A percentile compares a stretch with the other conserved stretches of the same genome.
These are phyloP conservation scores for Coelastrella sp. DNA, from an alignment of 139 green algal genomes.

Conservation along the genomic window DNA sequence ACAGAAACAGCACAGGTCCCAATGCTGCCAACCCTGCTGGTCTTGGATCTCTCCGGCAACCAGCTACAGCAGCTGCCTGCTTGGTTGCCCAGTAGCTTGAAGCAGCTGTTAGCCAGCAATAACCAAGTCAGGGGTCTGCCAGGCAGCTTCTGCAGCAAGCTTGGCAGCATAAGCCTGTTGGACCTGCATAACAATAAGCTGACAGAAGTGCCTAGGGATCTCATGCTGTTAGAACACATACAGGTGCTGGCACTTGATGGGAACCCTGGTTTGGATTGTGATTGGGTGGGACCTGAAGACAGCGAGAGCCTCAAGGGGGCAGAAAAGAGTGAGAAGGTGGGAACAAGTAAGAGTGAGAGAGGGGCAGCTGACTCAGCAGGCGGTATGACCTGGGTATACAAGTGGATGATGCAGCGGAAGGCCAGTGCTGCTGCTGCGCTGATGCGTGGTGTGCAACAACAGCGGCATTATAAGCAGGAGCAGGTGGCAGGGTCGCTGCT, in stretches of 20 bases:
- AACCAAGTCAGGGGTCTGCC: not conserved
- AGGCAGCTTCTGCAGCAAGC: not conserved
- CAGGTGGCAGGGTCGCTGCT: not conserved
- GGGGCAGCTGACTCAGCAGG: not conserved
- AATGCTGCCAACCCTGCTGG: not conserved
- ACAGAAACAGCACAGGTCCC: no score
- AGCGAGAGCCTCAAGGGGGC: not conserved
- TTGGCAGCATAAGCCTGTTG: not conserved
- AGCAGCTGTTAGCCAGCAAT: not conserved
- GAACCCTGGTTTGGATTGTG: slow-evolving; percentile 35
- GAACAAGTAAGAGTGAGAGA: not conserved
- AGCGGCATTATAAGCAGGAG: not conserved
- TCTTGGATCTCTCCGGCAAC: slow-evolving; percentile 25
- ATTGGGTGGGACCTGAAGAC: not conserved
- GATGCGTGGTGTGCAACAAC: not conserved
- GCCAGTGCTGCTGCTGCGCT: not conserved
- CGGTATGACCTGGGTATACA: slow-evolving; percentile 15
- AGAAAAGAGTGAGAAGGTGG: not conserved
- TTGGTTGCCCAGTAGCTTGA: not conserved
- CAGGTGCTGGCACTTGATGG: slow-evolving; percentile 12
- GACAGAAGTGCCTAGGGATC: not conserved
- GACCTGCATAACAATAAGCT: slow-evolving; percentile 36
- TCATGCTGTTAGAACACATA: not conserved
- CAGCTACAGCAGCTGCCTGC: slow-evolving; percentile 28
- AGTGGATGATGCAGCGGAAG: slow-evolving; percentile 1